Conservation (phyloP, 148 eudicot genomes). For the Nepenthes gracilis region DNA sequence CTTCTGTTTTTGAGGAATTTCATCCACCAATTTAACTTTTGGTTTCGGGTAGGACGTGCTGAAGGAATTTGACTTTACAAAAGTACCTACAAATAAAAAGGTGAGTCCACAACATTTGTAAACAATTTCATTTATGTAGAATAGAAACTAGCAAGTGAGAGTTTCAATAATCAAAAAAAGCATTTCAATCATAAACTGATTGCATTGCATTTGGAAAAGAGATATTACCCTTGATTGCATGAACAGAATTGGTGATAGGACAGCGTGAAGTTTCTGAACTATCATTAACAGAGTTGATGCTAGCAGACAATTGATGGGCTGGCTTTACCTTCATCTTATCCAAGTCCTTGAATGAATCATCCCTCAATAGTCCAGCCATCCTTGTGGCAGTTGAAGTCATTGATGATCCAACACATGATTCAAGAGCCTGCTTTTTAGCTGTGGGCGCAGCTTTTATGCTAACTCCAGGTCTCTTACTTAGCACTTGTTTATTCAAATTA, state of each 20-base stretch:
- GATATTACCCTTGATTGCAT: conserved; percentile 14
- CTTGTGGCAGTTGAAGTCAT: conserved; percentile 31
- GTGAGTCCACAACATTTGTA: conserved; percentile 3
- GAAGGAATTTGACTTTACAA: conserved; percentile 71
- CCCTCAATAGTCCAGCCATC: conserved; percentile 38
- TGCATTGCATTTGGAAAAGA: conserved; percentile 1
- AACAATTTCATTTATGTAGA: not conserved
- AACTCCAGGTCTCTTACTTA: conserved; percentile 43
- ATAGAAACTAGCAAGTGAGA: too few species aligned
- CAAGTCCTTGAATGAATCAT: conserved; percentile 31
- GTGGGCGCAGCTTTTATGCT: conserved; percentile 39
- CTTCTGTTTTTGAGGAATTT: conserved; percentile 58
- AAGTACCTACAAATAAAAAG: conserved; percentile 41
- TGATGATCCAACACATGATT: conserved; percentile 37
- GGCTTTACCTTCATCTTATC: conserved; percentile 45
- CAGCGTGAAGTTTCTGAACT: conserved; percentile 34
- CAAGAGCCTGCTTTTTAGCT: conserved; percentile 55
- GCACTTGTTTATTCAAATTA: conserved; percentile 22
- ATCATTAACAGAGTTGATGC: conserved; percentile 20
- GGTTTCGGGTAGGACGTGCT: conserved; percentile 41
- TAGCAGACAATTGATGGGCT: conserved; percentile 24
- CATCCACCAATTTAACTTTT: conserved; percentile 49
- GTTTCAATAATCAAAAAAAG: too few species aligned
- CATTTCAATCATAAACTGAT: not conserved
- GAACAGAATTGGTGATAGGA: conserved; percentile 20